Evolutionary conservation across 164 flowering plant species (phyloP).

Genomic region (Magnolia kwangsiensis): DNA sequence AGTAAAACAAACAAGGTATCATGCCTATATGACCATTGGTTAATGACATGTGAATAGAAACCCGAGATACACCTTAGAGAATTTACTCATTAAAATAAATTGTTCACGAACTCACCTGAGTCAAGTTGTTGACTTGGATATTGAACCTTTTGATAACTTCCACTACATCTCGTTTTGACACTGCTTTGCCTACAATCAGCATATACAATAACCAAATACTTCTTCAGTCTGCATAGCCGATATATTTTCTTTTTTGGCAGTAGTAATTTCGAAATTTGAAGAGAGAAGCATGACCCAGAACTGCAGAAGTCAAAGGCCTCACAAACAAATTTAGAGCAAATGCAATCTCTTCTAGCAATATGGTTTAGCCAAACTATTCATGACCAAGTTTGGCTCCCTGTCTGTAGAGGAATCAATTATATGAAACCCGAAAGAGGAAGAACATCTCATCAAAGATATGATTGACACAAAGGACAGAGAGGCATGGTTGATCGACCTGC

Average conservation of each 20-base stretch:
- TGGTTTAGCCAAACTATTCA: too few species aligned
- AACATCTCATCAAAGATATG: not conserved
- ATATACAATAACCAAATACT: not conserved
- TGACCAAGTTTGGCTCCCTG: too few species aligned
- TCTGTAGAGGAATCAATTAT: too few species aligned
- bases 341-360: not conserved
- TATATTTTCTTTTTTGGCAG: not conserved
- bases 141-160: slow-evolving; percentile 70
- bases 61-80: not conserved
- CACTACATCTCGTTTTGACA: slow-evolving; percentile 62
- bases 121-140: slow-evolving; percentile 94
- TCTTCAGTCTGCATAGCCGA: too few species aligned
- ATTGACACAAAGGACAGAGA: not conserved
- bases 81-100: not conserved
- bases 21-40: not conserved
- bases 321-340: too few species aligned
- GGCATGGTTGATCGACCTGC: not conserved
- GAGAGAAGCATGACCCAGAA: not conserved
- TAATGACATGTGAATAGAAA: too few species aligned
- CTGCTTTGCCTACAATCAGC: slow-evolving; percentile 48
- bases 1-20: not conserved
- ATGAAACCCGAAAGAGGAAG: not conserved
- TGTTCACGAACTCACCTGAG: slow-evolving; percentile 58
- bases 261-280: not conserved
- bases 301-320: not conserved